Percentiles rank a stretch among this genome's conserved stretches.
Conservation (phyloP, 192 early-diverging fungal genomes). For the Globomyces pollinis-pini region DNA sequence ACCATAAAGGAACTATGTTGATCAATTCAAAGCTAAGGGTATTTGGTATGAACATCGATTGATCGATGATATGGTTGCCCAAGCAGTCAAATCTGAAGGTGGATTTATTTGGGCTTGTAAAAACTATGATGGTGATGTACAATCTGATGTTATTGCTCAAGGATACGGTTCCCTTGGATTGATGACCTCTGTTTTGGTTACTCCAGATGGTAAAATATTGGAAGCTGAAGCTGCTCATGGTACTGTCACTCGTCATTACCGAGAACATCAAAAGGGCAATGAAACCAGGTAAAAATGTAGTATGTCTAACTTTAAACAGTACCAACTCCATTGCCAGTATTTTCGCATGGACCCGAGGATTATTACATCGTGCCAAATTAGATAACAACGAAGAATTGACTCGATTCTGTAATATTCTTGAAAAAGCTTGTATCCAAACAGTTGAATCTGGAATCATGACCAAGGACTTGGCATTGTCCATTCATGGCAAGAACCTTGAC, state of each 20-base stretch:
- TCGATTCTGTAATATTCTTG: slow-evolving; percentile 70
- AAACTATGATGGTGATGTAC: slow-evolving; percentile 96
- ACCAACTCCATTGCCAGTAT: slow-evolving; percentile 98
- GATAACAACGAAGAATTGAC: slow-evolving; percentile 71
- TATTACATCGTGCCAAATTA: slow-evolving; percentile 90
- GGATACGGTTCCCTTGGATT: slow-evolving; percentile 68
- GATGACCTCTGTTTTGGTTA: slow-evolving; percentile 94
- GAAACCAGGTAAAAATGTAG: too few relatives aligned
- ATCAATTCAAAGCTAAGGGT: slow-evolving; percentile 66
- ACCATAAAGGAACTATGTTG: slow-evolving; percentile 76
- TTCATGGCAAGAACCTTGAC: slow-evolving; percentile 75
- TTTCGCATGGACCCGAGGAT: slow-evolving; percentile 84
- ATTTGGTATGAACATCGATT: slow-evolving; percentile 99
- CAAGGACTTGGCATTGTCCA: slow-evolving; percentile 94
- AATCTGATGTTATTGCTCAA: slow-evolving; percentile 95
- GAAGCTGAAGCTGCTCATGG: slow-evolving; percentile 98
- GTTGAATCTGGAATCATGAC: slow-evolving; percentile 89
- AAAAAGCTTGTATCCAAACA: slow-evolving; percentile 81
- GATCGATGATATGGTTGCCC: slow-evolving; percentile 98
- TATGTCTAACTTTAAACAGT: too few relatives aligned
- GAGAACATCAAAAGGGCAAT: slow-evolving; percentile 92
- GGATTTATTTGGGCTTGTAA: slow-evolving; percentile 91
- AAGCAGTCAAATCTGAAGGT: slow-evolving; percentile 89
- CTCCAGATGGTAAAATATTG: slow-evolving; percentile 83
- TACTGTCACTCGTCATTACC: slow-evolving; percentile 79